Base-by-base conservation (phyloP, 1,139 yeast species). In the Protomyces pachydermus region DNA sequence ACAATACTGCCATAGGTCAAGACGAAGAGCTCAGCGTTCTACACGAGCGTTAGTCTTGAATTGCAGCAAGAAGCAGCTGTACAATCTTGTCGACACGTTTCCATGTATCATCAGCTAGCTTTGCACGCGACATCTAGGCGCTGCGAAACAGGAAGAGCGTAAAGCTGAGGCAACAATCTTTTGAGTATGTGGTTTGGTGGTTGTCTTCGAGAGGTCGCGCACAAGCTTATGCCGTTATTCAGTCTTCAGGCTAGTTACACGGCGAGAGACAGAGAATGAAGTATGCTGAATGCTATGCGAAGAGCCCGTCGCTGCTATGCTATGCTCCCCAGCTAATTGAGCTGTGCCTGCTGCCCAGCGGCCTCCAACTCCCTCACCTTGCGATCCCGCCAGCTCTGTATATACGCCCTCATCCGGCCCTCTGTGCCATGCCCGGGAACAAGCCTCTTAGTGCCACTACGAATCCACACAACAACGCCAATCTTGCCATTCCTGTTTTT, bases 1-100 rank as follows among this genome's bases (percentile, higher is more conserved):
- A 93, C 98, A 54, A 95, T 83, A 1, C 97, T 86, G 12, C 99
- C 99, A 72, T 93, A 93, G 0, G 97, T 91, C 66, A 93, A 78
- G 20, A 96, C 90, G 76, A 93, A 88, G 61, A 93, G 80, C 75
- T 95, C 99, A 2, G 96, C 87, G 74, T 91, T 91, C 87, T 42
- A 38, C n/a, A 28, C 23, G 23, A n/a, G 42, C 42, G 16, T 37
- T 37, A 37, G 48, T 4, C 23, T 20, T 82, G 65, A 4, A 37
- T 39, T n/a, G 20, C 28, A 42, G 35, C 1, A 12, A 12, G 32
- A 46, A 42, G 28, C 18, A 34, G 12, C 8, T 18, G 60, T 78
- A 84, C 88, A 66, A 93, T 87, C 75, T 93, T 93, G 71, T 90
- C 97, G 54, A 88, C 88, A 69, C 83, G 87, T 76, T 89, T 90